Base-by-base conservation (phyloP, 768 basidiomycete species). In the Suillus plorans region DNA sequence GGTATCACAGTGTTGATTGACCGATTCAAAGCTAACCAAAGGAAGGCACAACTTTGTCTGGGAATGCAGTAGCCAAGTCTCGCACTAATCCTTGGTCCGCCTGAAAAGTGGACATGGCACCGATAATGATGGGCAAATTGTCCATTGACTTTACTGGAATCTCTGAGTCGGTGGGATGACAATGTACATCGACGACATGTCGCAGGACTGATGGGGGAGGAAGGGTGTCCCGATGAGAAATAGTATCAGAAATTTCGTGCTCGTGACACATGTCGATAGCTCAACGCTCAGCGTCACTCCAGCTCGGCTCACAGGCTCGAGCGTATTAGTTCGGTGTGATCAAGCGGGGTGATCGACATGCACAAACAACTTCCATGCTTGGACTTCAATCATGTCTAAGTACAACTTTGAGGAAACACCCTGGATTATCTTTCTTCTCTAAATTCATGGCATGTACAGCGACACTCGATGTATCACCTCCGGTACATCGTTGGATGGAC, bases 181-280 rank as follows among this genome's bases (percentile, higher is more conserved):
- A 96, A 69, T 98, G 96, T 0, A 89, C 92, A 72, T 97, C 96
- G 62, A 89, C 83, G 63, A 98, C 79, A 69, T 92, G 92, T 25
- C 76, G 78, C 22, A 92, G 79, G 53, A 94, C 82, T 58, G 71
- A 68, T 34, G 69, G 67, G 3, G 73, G 61, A 39, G 76, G 78
- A n/a, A 75, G 70, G 8, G 58, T 59, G 58, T 59, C 58, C 12
- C 58, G 58, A 59, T 59, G 58, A 42, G 58, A 59, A 7, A 59
- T 20, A 42, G 58, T 59, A 42, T 59, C 58, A 59, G 58, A 59
- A 44, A 59, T 59, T 12, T 59, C 41, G 12, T 59, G 58, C 25
- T 59, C 58, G 16, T 18, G 20, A 20, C 58, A 59, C 58, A 59
- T 59, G 10, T 39, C 37, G 57, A 16, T 39, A 22, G 14, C 16